Base-by-base conservation (phyloP, 2,329 filamentous ascomycete genomes). In the Didymella sp. region DNA sequence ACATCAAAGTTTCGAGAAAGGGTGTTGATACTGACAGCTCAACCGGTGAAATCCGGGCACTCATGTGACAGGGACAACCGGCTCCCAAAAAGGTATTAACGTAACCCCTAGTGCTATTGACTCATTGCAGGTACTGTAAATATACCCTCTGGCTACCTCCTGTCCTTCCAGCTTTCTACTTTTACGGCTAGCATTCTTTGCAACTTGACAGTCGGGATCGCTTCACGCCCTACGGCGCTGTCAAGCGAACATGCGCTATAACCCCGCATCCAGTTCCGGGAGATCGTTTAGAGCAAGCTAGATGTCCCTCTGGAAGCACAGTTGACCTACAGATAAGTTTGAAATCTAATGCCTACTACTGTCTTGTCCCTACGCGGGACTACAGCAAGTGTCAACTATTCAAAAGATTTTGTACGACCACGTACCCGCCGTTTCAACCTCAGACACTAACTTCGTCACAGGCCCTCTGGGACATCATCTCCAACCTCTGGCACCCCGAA, bases 401-500 rank as follows among this genome's bases (percentile, higher is more conserved):
- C 43, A 6, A 48, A 54, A 24, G 51, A 54, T 13, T 54, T 48
- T 22, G 51, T 48, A 30, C 9, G 38, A 30, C 21, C 5, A 6
- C 6, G 21, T 35, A 6, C 17, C 25, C 31, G 6, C 17, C 5
- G 4, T 19, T 2, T 3, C 7, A n/a, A n/a, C n/a, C 4, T 12
- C 4, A 8, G 6, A 6, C 7, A 28, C 12, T 54, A 3, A 54
- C 28, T 1, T 25, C 13, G 5, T 19, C 25, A 12, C 21, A 56
- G 52, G 52, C 45, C 13, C 40, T 50, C 4, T 62, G 60, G 57
- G 73, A 80, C 11, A 73, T 84, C 35, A 67, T 83, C 37, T 66
- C 70, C 7, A 74, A 84, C 58, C 67, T 78, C 6, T 85, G 77
- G 74, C 62, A 81, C 50, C 74, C 77, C 0, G 44, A 64, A 3